A percentile compares a stretch with the other conserved stretches of the same genome.
phyloP scores from a whole-genome alignment of 306 rosid species.

The Luffa acutangula region DNA sequence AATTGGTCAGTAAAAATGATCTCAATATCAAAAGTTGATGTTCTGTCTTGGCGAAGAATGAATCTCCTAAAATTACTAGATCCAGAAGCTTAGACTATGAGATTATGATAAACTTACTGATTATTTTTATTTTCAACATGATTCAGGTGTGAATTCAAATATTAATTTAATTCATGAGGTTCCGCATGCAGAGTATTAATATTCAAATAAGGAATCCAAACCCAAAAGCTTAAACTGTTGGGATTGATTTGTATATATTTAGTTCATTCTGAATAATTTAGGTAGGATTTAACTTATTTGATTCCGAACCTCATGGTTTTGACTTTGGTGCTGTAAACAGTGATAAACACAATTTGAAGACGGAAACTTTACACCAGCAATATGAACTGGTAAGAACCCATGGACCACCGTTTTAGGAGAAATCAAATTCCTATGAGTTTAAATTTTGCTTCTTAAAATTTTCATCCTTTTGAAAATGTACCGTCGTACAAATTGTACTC shows the following conservation, averaged over 20 bases:
- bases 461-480: too few species aligned
- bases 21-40: neutral
- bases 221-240: neutral
- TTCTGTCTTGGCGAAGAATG: neutral
- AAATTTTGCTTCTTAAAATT: neutral
- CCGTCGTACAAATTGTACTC: neutral
- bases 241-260: neutral
- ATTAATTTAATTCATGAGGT: neutral
- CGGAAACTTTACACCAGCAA: constrained; percentile 78
- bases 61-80: neutral
- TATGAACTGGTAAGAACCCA: constrained; percentile 60
- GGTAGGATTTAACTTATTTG: neutral
- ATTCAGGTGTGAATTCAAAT: neutral
- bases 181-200: neutral
- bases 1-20: neutral
- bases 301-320: neutral
- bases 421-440: neutral
- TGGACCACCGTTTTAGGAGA: neutral
- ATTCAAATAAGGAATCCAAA: neutral
- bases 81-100: neutral
- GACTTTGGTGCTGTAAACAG: constrained; percentile 35
- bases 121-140: neutral
- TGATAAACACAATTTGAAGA: constrained; percentile 63
- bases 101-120: neutral
- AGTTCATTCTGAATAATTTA: neutral